These are phyloP conservation scores for Chernovozyma sophiae-reginae DNA, from an alignment of 1,139 yeast genomes.

Conservation along the genomic window DNA sequence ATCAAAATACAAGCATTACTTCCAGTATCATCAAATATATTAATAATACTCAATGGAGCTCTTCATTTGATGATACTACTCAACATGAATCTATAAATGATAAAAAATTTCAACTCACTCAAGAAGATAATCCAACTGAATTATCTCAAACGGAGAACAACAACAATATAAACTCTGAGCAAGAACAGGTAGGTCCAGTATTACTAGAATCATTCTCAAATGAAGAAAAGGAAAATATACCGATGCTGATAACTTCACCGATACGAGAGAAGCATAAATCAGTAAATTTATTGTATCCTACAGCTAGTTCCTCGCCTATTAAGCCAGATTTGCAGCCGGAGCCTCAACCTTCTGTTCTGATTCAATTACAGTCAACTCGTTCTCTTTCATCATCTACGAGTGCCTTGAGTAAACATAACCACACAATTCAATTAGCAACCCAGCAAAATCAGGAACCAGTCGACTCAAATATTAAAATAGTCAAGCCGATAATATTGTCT, in stretches of 20 bases:
- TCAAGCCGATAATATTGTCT: conserved; percentile 36
- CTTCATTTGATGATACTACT: conserved; percentile 2
- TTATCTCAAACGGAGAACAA: not conserved
- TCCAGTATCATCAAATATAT: conserved; percentile 2
- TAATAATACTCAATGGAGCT: conserved; percentile 4
- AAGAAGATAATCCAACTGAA: not conserved
- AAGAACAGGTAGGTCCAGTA: not conserved
- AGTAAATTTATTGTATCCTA: too few species aligned
- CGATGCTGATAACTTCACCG: not conserved
- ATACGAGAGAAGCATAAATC: not conserved
- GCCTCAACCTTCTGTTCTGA: too few species aligned
- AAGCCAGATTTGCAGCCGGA: not conserved
- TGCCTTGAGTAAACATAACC: not conserved
- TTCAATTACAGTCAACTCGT: not conserved
- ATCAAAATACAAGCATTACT: not conserved
- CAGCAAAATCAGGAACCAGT: not conserved
- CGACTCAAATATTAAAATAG: conserved; percentile 17
- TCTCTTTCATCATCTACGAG: not conserved
- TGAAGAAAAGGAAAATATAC: not conserved
- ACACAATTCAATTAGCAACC: not conserved
- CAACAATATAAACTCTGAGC: too few species aligned
- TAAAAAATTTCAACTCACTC: not conserved
- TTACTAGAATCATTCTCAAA: not conserved
- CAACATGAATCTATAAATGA: not conserved
- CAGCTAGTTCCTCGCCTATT: not conserved